A percentile compares a stretch with the other conserved stretches of the same genome.
Conservation (phyloP, 768 basidiomycete genomes). For the Lentinus tigrinus region DNA sequence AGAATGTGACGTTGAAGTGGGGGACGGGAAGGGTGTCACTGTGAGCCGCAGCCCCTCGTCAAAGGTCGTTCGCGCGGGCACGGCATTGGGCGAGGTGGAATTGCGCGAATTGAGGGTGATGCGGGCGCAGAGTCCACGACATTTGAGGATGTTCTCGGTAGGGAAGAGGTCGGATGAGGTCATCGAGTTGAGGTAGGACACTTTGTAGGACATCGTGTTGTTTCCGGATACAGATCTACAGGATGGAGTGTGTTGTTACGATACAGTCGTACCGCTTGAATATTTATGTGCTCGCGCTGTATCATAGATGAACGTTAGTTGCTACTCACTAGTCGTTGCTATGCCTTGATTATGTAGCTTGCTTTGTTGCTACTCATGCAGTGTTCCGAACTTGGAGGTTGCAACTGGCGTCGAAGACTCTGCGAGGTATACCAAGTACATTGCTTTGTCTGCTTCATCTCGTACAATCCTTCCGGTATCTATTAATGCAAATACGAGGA, state of each 20-base stretch:
- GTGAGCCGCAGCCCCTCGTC: slow-evolving; percentile 1
- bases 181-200: not conserved
- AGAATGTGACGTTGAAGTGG: not conserved
- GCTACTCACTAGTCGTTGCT: too few relatives aligned
- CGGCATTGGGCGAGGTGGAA: slow-evolving; percentile 31
- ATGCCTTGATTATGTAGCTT: too few relatives aligned
- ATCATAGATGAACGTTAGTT: too few relatives aligned
- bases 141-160: not conserved
- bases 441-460: not conserved
- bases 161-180: not conserved
- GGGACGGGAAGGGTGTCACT: not conserved
- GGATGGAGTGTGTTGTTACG: too few relatives aligned
- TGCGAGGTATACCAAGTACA: too few relatives aligned
- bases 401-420: too few relatives aligned
- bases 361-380: too few relatives aligned
- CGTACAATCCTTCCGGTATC: not conserved
- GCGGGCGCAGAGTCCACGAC: slow-evolving; percentile 22
- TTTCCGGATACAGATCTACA: too few relatives aligned
- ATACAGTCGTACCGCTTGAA: too few relatives aligned
- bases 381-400: too few relatives aligned
- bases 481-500: not conserved
- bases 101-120: slow-evolving; percentile 35
- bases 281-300: too few relatives aligned
- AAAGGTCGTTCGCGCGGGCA: slow-evolving; percentile 9
- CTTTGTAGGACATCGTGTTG: not conserved